A percentile compares a stretch with the other conserved stretches of the same genome.
Evolutionary conservation across 768 basidiomycete species (phyloP).

Genomic region (Kwoniella pini): DNA sequence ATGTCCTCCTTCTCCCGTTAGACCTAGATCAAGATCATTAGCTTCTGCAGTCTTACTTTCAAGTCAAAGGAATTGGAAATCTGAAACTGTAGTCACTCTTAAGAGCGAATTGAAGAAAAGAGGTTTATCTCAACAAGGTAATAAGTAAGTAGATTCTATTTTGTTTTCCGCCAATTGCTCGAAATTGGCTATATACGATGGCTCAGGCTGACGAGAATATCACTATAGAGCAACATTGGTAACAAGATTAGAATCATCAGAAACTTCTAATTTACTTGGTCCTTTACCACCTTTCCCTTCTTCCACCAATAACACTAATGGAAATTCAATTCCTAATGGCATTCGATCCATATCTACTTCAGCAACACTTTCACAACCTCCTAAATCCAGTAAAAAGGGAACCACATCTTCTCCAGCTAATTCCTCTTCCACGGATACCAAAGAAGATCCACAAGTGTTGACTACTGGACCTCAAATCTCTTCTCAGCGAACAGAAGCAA

Average conservation of each 20-base stretch:
- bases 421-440: slow-evolving; percentile 14
- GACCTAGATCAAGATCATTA: slow-evolving; percentile 29
- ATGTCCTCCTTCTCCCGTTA: slow-evolving; percentile 8
- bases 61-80: slow-evolving; percentile 47
- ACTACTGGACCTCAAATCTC: slow-evolving; percentile 36
- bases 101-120: slow-evolving; percentile 48
- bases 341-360: slow-evolving; percentile 18
- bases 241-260: slow-evolving; percentile 46
- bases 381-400: slow-evolving; percentile 3
- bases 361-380: slow-evolving; percentile 10
- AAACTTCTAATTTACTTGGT: slow-evolving; percentile 37
- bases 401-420: neutral
- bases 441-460: slow-evolving; percentile 17
- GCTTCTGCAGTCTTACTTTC: slow-evolving; percentile 50
- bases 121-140: slow-evolving; percentile 49
- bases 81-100: slow-evolving; percentile 46
- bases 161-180: neutral
- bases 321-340: slow-evolving; percentile 13
- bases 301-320: neutral
- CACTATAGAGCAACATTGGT: slow-evolving; percentile 36
- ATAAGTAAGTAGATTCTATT: slow-evolving; percentile 52
- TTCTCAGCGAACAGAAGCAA: slow-evolving; percentile 27
- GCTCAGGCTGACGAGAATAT: neutral
- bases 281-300: slow-evolving; percentile 40
- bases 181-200: neutral